These are phyloP conservation scores for Phytophthora macrochlamydospora DNA, from an alignment of 352 stramenopile genomes.

Conservation along the genomic window DNA sequence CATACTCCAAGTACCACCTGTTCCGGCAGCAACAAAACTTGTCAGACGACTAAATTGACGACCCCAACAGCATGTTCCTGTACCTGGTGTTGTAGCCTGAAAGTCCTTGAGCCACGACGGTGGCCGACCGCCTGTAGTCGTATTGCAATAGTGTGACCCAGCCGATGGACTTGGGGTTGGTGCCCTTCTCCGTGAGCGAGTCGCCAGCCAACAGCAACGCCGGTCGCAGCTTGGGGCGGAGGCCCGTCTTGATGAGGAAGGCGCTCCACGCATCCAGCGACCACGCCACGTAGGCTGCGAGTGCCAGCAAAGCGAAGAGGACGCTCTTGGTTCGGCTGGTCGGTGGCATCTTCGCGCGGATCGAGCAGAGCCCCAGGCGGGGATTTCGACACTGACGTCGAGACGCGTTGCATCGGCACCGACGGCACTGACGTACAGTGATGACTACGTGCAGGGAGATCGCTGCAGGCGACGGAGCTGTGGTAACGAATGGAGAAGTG, in stretches of 20 bases:
- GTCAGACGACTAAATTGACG: not conserved
- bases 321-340: constrained; percentile 15
- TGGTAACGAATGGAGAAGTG: not conserved
- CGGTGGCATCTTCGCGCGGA: not conserved
- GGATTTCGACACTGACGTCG: not conserved
- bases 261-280: constrained; percentile 23
- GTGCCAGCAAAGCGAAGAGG: constrained; percentile 13
- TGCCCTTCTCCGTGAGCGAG: constrained; percentile 49
- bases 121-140: constrained; percentile 39
- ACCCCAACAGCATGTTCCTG: not conserved
- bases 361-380: not conserved
- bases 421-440: not conserved
- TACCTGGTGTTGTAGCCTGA: constrained; percentile 47
- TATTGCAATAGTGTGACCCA: constrained; percentile 47
- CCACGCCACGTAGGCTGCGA: constrained; percentile 29
- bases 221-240: constrained; percentile 22
- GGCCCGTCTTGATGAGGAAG: constrained; percentile 20
- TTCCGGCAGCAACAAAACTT: not conserved
- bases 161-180: constrained; percentile 28
- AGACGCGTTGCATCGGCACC: not conserved
- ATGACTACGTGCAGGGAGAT: not conserved
- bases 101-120: constrained; percentile 49
- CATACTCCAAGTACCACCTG: constrained; percentile 47
- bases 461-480: not conserved
- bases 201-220: constrained; percentile 39